Evolutionary conservation across 176 grass and related monocot species (phyloP), one percentile per base, ranked within the genome.

Genomic region (Oryza glumipatula): DNA sequence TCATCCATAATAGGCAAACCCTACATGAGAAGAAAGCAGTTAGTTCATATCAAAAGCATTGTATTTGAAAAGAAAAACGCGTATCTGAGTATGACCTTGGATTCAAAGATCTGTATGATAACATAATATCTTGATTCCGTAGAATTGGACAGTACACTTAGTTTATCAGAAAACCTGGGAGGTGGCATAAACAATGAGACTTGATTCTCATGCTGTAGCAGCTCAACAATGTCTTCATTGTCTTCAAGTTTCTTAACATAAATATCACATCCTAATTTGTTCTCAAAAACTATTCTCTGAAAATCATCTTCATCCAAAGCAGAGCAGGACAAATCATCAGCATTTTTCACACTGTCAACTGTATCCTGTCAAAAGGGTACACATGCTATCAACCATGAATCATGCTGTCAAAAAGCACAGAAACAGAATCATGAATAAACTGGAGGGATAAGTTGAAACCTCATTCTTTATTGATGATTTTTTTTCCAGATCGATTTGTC

Each of bases 221-320:
- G 33, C 70, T 91, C 81, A 74, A 91, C 74, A 82, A 44, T 67
- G 46, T 80, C 88, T 82, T 90, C 72, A 21, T 19, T 81, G 65
- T 87, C 81, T 74, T 94, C 91, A n/a, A 94, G 60, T 88, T 90
- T 95, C 82, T 86, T 98, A 67, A 98, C 58, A 86, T 94, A 98
- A 84, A 98, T 85, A 80, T 98, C 93, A 87, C 91, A 98, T 83
- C 96, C 96, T 61, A 98, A 84, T 76, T 95, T 92, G 84, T 98
- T 98, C 76, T 94, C 91, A 78, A 98, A 88, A 80, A 95, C 70
- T 72, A 98, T 86, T 88, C 92, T 93, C 74, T 94, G 93, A 72
- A 94, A 83, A 86, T 98, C 96, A 74, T 95, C 93, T 84, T 98
- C 93, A 65, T 98, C 90, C 82, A 98, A 88, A 21, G 93, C 96